Evolutionary conservation across 1,284 basidiomycete species (phyloP).

Genomic region (Neotropicomus parvogracilis): DNA sequence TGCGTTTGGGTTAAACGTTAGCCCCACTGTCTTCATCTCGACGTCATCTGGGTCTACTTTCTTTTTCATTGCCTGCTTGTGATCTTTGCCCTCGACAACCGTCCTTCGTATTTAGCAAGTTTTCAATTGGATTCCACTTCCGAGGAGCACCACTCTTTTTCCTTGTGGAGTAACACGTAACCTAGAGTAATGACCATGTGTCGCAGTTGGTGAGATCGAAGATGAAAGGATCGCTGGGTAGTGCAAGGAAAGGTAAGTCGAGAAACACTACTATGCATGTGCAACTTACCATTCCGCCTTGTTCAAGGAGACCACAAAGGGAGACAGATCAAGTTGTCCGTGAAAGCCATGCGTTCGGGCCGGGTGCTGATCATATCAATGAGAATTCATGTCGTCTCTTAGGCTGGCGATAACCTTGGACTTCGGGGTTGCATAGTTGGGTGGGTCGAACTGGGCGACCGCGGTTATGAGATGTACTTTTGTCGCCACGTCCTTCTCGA

Average conservation of each 20-base stretch:
- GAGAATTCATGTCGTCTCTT: slow-evolving; percentile 37
- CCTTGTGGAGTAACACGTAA: slow-evolving; percentile 38
- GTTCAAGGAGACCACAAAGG: slow-evolving; percentile 52
- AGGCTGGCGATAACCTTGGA: slow-evolving; percentile 41
- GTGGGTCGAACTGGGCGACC: slow-evolving; percentile 38
- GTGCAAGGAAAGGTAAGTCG: slow-evolving; percentile 5
- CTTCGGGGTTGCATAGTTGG: slow-evolving; percentile 36
- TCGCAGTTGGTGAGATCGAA: slow-evolving; percentile 63
- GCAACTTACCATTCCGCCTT: slow-evolving; percentile 48
- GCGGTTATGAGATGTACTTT: slow-evolving; percentile 44
- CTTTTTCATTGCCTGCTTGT: slow-evolving; percentile 39
- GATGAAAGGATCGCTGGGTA: slow-evolving; percentile 67
- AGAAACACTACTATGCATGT: too few species aligned
- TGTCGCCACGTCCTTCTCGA: slow-evolving; percentile 53
- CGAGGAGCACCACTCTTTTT: slow-evolving; percentile 46
- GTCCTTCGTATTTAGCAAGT: slow-evolving; percentile 49
- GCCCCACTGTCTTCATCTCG: slow-evolving; percentile 30
- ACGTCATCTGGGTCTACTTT: slow-evolving; percentile 36
- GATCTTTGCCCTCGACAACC: slow-evolving; percentile 46
- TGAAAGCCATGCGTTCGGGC: slow-evolving; percentile 34
- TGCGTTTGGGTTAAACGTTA: slow-evolving; percentile 53
- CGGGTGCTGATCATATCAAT: slow-evolving; percentile 29
- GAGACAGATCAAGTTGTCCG: slow-evolving; percentile 45
- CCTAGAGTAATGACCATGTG: slow-evolving; percentile 44
- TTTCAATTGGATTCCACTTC: slow-evolving; percentile 51